Evolutionary conservation across 2,329 filamentous ascomycete species (phyloP), one percentile per base, ranked within the genome.

Genomic region (Aspergillus sp.): DNA sequence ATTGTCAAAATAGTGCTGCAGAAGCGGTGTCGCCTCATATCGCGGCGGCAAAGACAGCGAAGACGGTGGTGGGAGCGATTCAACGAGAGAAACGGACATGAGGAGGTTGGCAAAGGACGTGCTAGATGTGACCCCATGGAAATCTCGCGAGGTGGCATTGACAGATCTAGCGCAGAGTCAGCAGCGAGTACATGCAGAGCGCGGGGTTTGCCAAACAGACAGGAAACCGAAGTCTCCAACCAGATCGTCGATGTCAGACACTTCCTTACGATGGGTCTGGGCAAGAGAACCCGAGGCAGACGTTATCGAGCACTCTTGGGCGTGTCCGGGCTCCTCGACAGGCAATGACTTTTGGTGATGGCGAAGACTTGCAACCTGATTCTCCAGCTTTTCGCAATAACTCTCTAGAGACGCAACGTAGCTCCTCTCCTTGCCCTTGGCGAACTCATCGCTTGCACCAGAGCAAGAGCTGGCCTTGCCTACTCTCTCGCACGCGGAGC

Each of bases 391-490:
- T 57, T 96, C 88, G 45, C 93, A 80, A 36, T 84, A 80, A 11
- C 88, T 77, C 58, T 96, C 89, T n/a, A 98, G 71, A 1, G 89
- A 93, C 5, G 89, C 86, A 27, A 96, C 88, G 69, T 96, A 98
- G 61, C 88, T 96, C 51, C 89, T 73, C 55, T 96, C 91, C 60
- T 96, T 96, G 40, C 91, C 91, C 41, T 86, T 74, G 1, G 89
- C 88, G 60, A 95, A 96, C 57, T 95, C 86, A 53, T 96, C 89
- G 51, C 93, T 95, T 5, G 86, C 88, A 35, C 86, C 86, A 5
- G 86, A 94, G 58, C 91, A 98, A 55, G 93, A 86, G 39, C 72
- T 79, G 34, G 83, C 78, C 40, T 86, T 81, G 17, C 88, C 86
- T 10, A 86, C 85, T 61, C 86, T 88, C 60, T 95, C 89, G 55